Base-by-base conservation (phyloP, 345 rosid species). In the Eucalyptus cloeziana region DNA sequence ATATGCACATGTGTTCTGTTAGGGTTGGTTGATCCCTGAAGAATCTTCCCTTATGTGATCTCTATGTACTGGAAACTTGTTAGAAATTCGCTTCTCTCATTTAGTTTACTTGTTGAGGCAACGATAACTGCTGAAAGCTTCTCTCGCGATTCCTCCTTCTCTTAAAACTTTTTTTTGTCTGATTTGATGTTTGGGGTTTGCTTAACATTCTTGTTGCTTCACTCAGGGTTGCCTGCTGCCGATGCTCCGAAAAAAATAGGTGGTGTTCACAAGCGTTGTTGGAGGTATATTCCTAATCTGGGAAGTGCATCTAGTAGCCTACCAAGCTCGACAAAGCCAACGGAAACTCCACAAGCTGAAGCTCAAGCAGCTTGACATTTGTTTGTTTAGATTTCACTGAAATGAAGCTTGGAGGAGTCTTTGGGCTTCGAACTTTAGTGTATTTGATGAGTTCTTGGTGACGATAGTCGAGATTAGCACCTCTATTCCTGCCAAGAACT, bases 231-330 rank as follows among this genome's bases (percentile, higher is more conserved):
- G 89, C 92, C 94, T 89, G 93, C 94, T 86, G 94, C 95, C 11
- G 96, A 95, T 89, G 94, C 96, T 91, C 96, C 97, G 19, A 97
- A 95, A 96, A 98, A 96, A 93, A 96, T 97, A 52, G 96, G 97
- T 24, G 99, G 98, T 87, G 97, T 97, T 90, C 98, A 96, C 91
- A 96, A 96, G 91, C 96, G 96, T 43, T 95, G 99, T 91, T 98
- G 99, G 99, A 98, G 91, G 91, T 97, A 96, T 92, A 94, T 97
- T 76, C 97, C 95, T 50, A 90, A 92, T 91, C 89, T 93, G 69
- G 80, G 90, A 89, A 94, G 94, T 90, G 56, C 91, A 13, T 89
- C 88, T 49, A 92, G 85, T 86, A 89, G 54, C 85, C 79, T 76
- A 44, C 90, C 91, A 30, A 90, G 21, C 86, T 87, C 79, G 27